Evolutionary conservation across 176 grass and related monocot species (phyloP).

Genomic region (Saccharum officinarum): DNA sequence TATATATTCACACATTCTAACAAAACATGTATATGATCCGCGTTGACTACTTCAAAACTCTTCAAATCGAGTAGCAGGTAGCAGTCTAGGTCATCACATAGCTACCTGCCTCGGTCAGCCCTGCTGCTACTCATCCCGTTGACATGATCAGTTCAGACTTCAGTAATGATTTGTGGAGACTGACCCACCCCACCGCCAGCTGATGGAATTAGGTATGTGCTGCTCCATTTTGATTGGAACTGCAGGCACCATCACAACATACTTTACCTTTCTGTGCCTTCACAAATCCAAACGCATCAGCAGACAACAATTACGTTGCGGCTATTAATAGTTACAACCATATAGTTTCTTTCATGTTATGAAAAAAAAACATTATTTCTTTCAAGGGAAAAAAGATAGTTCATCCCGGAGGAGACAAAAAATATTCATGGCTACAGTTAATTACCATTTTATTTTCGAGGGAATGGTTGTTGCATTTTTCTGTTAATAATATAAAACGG

Average conservation of each 20-base stretch:
- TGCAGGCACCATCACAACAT: background rate
- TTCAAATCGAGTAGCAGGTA: background rate
- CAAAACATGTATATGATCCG: background rate
- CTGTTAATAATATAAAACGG: background rate
- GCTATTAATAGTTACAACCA: background rate
- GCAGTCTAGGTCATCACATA: too few species aligned
- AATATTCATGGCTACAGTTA: background rate
- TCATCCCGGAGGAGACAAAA: background rate
- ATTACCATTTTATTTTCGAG: background rate
- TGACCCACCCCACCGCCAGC: constrained; percentile 4
- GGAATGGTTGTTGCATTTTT: background rate
- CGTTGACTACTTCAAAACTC: background rate
- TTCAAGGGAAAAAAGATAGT: background rate
- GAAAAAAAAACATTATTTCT: too few species aligned
- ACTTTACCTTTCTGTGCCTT: background rate
- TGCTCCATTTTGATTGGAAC: background rate
- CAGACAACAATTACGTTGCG: background rate
- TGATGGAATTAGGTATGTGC: background rate
- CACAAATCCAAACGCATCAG: background rate
- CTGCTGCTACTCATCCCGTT: background rate
- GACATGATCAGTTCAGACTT: constrained; percentile 9
- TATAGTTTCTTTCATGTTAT: background rate
- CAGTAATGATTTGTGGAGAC: constrained; percentile 2
- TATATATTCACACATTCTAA: too few species aligned
- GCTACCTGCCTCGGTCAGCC: background rate